phyloP scores from a whole-genome alignment of 1,139 yeast genomes.

The Suhomyces bolitotheri region DNA sequence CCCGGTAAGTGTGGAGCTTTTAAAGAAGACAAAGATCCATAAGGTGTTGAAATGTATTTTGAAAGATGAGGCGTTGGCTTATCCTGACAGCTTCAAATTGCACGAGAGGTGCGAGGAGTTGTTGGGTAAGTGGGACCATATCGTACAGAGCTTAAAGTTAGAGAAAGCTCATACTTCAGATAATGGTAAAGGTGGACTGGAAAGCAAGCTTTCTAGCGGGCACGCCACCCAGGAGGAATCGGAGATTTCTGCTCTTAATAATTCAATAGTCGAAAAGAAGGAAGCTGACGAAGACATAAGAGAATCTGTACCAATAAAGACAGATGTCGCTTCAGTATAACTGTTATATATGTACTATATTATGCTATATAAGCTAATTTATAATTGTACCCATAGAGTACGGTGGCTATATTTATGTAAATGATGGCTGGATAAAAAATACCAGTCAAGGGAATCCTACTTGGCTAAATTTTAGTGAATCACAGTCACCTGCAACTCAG shows the following conservation, averaged over 20 bases:
- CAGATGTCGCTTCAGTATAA: constrained; percentile 9
- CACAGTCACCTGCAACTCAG: no score
- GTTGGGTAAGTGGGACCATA: constrained; percentile 45
- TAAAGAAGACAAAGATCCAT: constrained; percentile 54
- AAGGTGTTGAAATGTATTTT: constrained; percentile 54
- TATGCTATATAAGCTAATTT: constrained; percentile 9
- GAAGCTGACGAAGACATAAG: constrained; percentile 10
- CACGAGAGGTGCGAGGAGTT: constrained; percentile 49
- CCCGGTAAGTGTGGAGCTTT: constrained; percentile 55
- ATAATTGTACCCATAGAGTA: neutral
- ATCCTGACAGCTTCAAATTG: constrained; percentile 48
- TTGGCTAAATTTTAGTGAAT: no score
- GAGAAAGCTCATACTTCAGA: constrained; percentile 27
- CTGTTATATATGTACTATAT: constrained; percentile 13
- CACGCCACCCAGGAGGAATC: constrained; percentile 31
- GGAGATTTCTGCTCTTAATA: constrained; percentile 29
- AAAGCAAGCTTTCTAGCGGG: constrained; percentile 17
- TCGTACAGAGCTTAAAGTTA: constrained; percentile 36
- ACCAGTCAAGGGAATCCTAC: no score
- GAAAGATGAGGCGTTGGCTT: constrained; percentile 42
- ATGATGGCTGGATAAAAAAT: no score
- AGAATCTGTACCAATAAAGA: constrained; percentile 7
- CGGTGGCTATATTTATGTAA: no score
- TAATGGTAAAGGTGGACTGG: constrained; percentile 9
- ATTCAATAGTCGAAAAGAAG: constrained; percentile 14